These are phyloP conservation scores for Macrophomina tecta DNA, from an alignment of 2,329 filamentous ascomycete genomes.

Conservation along the genomic window DNA sequence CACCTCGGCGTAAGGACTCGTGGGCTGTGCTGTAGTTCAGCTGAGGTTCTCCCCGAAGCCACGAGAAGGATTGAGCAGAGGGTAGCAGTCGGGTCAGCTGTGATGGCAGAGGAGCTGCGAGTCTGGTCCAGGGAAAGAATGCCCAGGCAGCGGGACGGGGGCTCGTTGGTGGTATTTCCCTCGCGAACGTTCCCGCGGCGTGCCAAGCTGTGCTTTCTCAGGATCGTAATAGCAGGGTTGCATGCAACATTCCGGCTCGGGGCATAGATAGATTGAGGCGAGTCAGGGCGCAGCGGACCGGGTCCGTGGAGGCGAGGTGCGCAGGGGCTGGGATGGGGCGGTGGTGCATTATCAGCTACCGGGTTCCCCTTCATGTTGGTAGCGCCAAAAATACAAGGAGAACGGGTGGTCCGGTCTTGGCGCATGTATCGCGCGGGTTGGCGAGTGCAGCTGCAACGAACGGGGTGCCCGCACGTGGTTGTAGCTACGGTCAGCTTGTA, in stretches of 20 bases:
- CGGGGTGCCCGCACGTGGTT: neutral
- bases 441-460: neutral
- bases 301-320: constrained; percentile 7
- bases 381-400: neutral
- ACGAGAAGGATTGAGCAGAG: neutral
- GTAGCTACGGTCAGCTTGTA: neutral
- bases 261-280: neutral
- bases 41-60: neutral
- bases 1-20: neutral
- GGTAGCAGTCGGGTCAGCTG: neutral
- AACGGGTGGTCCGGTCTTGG: neutral
- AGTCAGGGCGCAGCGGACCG: constrained; percentile 1
- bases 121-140: neutral
- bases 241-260: neutral
- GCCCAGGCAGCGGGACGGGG: neutral
- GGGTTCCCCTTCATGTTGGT: neutral
- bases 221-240: neutral
- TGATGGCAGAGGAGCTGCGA: neutral
- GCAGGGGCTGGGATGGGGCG: constrained; percentile 1
- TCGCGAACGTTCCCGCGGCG: neutral
- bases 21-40: constrained; percentile 1
- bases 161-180: constrained; percentile 12
- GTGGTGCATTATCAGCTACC: neutral
- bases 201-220: neutral
- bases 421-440: neutral